Percentiles rank a stretch among this genome's conserved stretches.
These are phyloP conservation scores for Eucalyptus cloeziana DNA, from an alignment of 345 rosid genomes.

Conservation along the genomic window DNA sequence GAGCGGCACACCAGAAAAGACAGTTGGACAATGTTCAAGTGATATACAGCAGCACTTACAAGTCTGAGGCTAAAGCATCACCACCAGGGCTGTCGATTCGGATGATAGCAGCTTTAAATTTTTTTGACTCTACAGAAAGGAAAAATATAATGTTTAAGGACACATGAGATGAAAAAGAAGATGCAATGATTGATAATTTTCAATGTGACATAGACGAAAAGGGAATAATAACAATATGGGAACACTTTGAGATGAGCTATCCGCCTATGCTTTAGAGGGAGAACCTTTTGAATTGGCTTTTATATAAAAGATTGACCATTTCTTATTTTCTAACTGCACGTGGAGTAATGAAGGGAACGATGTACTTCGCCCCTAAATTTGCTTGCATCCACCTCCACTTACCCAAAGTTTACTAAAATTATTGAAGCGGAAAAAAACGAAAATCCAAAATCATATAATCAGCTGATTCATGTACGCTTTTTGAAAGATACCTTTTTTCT, in stretches of 20 bases:
- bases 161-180: background rate
- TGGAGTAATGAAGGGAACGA: background rate
- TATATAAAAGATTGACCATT: background rate
- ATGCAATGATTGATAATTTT: background rate
- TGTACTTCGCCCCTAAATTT: background rate
- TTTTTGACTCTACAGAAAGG: constrained; percentile 48
- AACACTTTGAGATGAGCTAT: background rate
- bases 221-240: background rate
- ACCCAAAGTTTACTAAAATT: background rate
- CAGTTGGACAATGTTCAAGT: background rate
- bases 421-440: background rate
- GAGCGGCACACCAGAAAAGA: background rate
- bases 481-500: background rate
- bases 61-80: constrained; percentile 96
- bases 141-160: background rate
- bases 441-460: background rate
- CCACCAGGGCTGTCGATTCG: constrained; percentile 98
- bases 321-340: background rate
- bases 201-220: background rate
- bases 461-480: background rate
- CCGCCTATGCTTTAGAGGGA: background rate
- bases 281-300: background rate
- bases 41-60: constrained; percentile 48
- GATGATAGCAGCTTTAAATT: constrained; percentile 75
- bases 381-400: background rate